phyloP scores from a whole-genome alignment of 2,329 filamentous ascomycete genomes.

The Endothia cerciana region DNA sequence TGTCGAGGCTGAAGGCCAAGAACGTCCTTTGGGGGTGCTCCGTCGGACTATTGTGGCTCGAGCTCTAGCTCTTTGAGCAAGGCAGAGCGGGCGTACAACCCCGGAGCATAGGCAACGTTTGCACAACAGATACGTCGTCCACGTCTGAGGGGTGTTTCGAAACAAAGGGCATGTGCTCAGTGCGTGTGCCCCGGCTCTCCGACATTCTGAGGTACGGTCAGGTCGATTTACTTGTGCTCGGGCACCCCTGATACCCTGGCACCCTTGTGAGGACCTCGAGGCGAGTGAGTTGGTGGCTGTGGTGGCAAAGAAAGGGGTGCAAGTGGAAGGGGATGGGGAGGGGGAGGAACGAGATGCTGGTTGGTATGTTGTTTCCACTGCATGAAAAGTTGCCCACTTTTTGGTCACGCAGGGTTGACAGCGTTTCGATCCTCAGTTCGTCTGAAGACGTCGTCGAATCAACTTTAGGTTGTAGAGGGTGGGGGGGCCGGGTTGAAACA shows the following conservation, averaged over 20 bases:
- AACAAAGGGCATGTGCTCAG: neutral
- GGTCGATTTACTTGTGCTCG: neutral
- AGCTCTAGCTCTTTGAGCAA: neutral
- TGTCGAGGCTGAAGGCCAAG: neutral
- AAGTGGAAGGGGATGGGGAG: neutral
- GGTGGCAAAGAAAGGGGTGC: constrained; percentile 3
- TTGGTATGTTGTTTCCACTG: neutral
- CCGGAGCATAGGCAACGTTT: neutral
- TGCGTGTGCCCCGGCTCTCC: neutral
- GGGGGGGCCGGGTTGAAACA: constrained; percentile 11
- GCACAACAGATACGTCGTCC: neutral
- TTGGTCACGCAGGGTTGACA: neutral
- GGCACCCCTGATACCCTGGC: too few relatives aligned
- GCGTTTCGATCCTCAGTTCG: constrained; percentile 5
- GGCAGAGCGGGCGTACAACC: neutral
- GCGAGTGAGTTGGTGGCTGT: neutral
- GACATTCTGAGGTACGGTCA: neutral
- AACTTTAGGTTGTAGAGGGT: neutral
- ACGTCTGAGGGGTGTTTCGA: neutral
- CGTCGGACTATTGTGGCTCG: neutral
- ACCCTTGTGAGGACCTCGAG: neutral
- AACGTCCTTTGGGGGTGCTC: neutral
- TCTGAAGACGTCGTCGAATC: constrained; percentile 19
- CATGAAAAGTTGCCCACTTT: neutral
- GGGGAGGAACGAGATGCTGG: neutral